Percentiles rank a stretch among this genome's conserved stretches.
Conservation (phyloP, 176 grass and related monocot species). For the Cenchrus purpureus region DNA sequence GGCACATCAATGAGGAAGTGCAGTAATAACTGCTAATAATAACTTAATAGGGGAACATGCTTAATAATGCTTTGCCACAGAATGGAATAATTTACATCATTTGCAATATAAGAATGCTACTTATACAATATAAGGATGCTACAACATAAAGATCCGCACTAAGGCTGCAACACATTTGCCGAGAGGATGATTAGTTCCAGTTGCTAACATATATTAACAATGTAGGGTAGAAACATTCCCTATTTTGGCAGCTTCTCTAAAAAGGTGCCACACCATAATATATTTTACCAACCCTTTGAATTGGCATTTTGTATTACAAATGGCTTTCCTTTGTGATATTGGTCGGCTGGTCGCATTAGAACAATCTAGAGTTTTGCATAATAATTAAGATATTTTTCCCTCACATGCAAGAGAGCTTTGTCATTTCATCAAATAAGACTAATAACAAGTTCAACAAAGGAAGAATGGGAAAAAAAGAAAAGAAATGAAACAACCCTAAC, state of each 20-base stretch:
- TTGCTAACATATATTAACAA: not conserved
- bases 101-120: not conserved
- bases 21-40: not conserved
- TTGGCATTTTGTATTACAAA: not conserved
- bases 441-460: not conserved
- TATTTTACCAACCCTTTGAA: not conserved
- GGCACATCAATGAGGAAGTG: not conserved
- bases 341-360: not conserved
- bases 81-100: not conserved
- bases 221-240: not conserved
- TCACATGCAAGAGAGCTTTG: too few relatives aligned
- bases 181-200: not conserved
- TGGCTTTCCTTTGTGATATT: not conserved
- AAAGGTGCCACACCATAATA: not conserved
- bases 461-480: too few relatives aligned
- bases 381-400: not conserved
- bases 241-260: conserved; percentile 5
- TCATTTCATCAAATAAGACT: not conserved
- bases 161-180: not conserved
- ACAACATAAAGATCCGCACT: not conserved
- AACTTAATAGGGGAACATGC: not conserved
- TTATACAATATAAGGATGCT: not conserved
- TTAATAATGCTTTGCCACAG: not conserved
- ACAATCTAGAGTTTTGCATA: not conserved
- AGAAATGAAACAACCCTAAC: not conserved